Evolutionary conservation across 73 alveolate species (phyloP), one percentile per base, ranked within the genome.

Genomic region (Uronychia setigera): DNA sequence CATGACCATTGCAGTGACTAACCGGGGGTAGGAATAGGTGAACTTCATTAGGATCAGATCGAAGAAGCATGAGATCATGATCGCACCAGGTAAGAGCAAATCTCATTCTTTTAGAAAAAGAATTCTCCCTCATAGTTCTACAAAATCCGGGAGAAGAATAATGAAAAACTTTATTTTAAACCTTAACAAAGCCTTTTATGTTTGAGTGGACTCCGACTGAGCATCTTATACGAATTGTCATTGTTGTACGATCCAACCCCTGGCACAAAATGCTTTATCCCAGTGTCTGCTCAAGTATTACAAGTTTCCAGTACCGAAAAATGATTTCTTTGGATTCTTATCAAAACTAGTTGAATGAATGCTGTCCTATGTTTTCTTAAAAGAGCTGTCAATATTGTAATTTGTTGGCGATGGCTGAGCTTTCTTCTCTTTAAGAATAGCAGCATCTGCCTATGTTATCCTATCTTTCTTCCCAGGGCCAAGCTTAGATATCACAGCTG

Each of bases 21-120:
- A 46, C 67, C 67, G n/a, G 5, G 5, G n/a, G n/a, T 11, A 97
- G 88, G 98, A 98, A 82, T 99, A 97, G 76, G 89, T 98, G 60
- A 88, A 95, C 30, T 97, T 98, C 93, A 89, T 98, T 57, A 93
- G 99, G 83, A 95, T 90, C 59, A 91, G 99, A 88, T 92, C 99
- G 27, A 93, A 97, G 88, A 97, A 95, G 84, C 97, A 98, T 92
- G 99, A 98, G 92, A 98, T 98, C 33, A 93, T 98, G 95, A 96
- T 98, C 46, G 99, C 99, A n/a, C 99, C 99, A 19, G 99, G 96
- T 85, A 46, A 19, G 67, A 5, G 67, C 19, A 46, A 5, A 11
- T 11, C 19, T 46, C n/a, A 46, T n/a, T n/a, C 67, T 46, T 46
- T 19, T 11, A 46, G 67, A 46, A 46, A 93, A 98, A 88, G 99